Evolutionary conservation across 169 alveolate genomes (phyloP).

Genomic region (Eimeria mitis): DNA sequence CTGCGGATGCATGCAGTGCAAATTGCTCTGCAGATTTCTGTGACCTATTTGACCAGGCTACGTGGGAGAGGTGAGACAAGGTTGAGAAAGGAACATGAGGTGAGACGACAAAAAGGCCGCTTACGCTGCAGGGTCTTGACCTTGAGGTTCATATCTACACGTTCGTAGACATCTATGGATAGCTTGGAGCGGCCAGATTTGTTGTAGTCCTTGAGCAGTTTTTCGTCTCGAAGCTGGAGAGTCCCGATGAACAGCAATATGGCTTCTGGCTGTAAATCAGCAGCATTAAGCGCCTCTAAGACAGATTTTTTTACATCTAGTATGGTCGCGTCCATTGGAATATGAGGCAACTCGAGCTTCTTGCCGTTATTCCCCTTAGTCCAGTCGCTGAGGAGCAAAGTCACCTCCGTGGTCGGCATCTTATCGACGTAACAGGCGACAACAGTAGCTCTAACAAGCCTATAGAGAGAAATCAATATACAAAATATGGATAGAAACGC

Average conservation of each 20-base stretch:
- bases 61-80: neutral
- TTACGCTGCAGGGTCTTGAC: constrained; percentile 79
- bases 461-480: neutral
- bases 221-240: constrained; percentile 21
- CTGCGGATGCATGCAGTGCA: constrained; percentile 19
- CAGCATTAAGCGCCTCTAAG: neutral
- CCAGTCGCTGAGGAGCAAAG: constrained; percentile 69
- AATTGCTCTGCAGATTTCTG: neutral
- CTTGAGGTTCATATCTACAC: constrained; percentile 48
- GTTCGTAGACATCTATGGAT: constrained; percentile 70
- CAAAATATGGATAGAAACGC: neutral
- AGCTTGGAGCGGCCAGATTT: constrained; percentile 72
- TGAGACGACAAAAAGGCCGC: neutral
- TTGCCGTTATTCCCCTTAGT: constrained; percentile 46
- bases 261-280: constrained; percentile 11
- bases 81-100: neutral
- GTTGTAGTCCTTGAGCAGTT: constrained; percentile 51
- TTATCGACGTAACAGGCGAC: neutral
- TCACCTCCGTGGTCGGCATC: constrained; percentile 68
- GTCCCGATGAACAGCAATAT: constrained; percentile 67
- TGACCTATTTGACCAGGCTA: neutral
- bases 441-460: neutral
- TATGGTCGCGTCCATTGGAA: constrained; percentile 27
- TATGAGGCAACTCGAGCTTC: constrained; percentile 38
- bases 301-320: constrained; percentile 21